Base-by-base conservation (phyloP, 805 yeast genomes). In the Saccharomycopsis schoenii region DNA sequence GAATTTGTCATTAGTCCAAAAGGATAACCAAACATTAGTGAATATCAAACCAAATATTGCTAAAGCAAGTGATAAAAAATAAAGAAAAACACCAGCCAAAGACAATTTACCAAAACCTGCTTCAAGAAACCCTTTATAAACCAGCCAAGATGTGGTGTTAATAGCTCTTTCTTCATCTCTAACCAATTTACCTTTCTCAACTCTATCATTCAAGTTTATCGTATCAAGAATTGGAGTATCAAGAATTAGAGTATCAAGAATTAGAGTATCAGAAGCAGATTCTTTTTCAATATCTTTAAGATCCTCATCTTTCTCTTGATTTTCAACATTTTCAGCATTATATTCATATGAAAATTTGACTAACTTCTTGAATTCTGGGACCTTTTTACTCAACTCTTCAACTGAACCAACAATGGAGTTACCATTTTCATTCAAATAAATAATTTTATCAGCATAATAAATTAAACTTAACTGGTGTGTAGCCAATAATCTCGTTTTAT, bases 21-120 rank as follows among this genome's bases (percentile, higher is more conserved):
- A 90, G 0, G 96, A 85, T 62, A 91, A 76, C 96, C 96, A 88
- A 19, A 86, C 83, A 69, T 84, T 86, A 52, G 86, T 79, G 68
- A 86, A 83, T 54, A 85, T 70, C 61, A 75, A 76, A 63, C 79
- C 75, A 69, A 84, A 85, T 1, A 68, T 64, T 4, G 69, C 60
- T 11, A 66, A 56, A 34, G 59, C 56, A 40, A 56, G 57, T 2
- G 62, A 9, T 0, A 72, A 61, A 42, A 72, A 71, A 6, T 69
- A 60, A 56, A 73, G 76, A 42, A 68, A 69, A 60, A 68, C 71
- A 21, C 40, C 21, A 52, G 66, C 57, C 10, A 37, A 63, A 43
- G 84, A 77, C 19, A 81, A 76, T 52, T 69, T 69, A 42, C 59
- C 59, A 47, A 47, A 25, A n/a, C 59, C 62, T 12, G 52, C 19